Evolutionary conservation across 805 yeast species (phyloP).

Genomic region (Scheffersomyces coipomensis): DNA sequence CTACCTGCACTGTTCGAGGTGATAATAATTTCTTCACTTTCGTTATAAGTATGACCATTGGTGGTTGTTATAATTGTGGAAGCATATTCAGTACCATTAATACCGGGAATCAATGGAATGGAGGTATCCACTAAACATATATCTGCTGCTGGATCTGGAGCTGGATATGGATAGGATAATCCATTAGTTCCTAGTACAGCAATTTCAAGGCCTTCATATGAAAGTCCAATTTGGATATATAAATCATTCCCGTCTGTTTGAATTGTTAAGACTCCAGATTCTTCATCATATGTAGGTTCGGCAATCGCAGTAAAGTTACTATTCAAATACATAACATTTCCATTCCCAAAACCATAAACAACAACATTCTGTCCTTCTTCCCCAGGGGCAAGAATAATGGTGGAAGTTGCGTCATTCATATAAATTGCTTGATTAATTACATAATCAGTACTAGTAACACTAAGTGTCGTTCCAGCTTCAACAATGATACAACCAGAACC

Average conservation of each 20-base stretch:
- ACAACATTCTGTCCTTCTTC: slow-evolving; percentile 15
- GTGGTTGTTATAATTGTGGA: slow-evolving; percentile 12
- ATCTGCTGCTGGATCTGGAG: slow-evolving; percentile 13
- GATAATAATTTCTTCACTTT: slow-evolving; percentile 1
- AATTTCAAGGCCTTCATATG: slow-evolving; percentile 13
- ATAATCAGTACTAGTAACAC: slow-evolving; percentile 12
- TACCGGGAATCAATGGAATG: slow-evolving; percentile 14
- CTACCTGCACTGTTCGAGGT: neutral
- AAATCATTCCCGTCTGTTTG: neutral
- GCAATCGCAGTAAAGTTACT: neutral
- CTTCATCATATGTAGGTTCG: slow-evolving; percentile 8
- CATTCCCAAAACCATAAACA: slow-evolving; percentile 26
- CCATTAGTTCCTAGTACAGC: slow-evolving; percentile 12
- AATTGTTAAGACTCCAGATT: slow-evolving; percentile 19
- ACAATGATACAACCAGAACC: slow-evolving; percentile 25
- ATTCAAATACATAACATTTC: slow-evolving; percentile 10
- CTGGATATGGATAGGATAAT: slow-evolving; percentile 3
- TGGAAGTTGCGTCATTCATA: slow-evolving; percentile 12
- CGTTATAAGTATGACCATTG: slow-evolving; percentile 11
- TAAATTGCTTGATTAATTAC: slow-evolving; percentile 13
- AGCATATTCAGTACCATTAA: slow-evolving; percentile 9
- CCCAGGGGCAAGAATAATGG: slow-evolving; percentile 13
- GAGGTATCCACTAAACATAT: slow-evolving; percentile 16
- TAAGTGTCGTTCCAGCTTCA: slow-evolving; percentile 14
- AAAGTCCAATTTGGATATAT: slow-evolving; percentile 19